Conservation (phyloP, 371 early-diverging fungal genomes). For the Mucor velutinosus region DNA sequence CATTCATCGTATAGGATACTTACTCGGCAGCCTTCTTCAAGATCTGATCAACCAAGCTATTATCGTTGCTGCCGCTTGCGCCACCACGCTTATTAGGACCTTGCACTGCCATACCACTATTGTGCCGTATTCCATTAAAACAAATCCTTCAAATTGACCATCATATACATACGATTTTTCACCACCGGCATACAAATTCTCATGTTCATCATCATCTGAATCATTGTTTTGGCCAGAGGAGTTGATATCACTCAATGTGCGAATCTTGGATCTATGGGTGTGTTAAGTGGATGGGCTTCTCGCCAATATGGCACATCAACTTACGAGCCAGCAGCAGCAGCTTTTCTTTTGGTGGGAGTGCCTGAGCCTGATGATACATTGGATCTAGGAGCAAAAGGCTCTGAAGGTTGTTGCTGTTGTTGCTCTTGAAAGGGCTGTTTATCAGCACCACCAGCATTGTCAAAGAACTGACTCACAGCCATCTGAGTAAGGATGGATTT, state of each 20-base stretch:
- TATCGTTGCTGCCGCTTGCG: slow-evolving; percentile 27
- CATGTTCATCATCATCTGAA: slow-evolving; percentile 63
- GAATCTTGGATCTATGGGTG: slow-evolving; percentile 49
- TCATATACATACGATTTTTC: slow-evolving; percentile 75
- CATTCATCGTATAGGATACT: slow-evolving; percentile 4
- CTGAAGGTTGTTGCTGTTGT: background rate
- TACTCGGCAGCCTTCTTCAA: slow-evolving; percentile 81
- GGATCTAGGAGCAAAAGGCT: background rate
- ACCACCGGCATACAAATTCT: slow-evolving; percentile 85
- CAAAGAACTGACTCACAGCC: slow-evolving; percentile 34
- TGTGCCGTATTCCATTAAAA: background rate
- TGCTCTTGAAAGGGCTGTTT: background rate
- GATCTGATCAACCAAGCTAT: slow-evolving; percentile 75
- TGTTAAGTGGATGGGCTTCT: background rate
- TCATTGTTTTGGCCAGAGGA: slow-evolving; percentile 47
- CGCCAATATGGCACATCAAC: background rate
- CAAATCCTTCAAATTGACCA: background rate
- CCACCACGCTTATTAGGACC: slow-evolving; percentile 63
- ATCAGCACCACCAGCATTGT: slow-evolving; percentile 6
- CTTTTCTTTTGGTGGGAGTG: slow-evolving; percentile 10
- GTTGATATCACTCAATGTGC: slow-evolving; percentile 64
- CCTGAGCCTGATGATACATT: slow-evolving; percentile 10
- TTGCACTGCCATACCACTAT: slow-evolving; percentile 71
- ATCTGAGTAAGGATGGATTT: slow-evolving; percentile 4
- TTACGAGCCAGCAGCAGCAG: slow-evolving; percentile 13